These are phyloP conservation scores for Cryptomeria japonica DNA, from an alignment of 75 land plant species.

Conservation along the genomic window DNA sequence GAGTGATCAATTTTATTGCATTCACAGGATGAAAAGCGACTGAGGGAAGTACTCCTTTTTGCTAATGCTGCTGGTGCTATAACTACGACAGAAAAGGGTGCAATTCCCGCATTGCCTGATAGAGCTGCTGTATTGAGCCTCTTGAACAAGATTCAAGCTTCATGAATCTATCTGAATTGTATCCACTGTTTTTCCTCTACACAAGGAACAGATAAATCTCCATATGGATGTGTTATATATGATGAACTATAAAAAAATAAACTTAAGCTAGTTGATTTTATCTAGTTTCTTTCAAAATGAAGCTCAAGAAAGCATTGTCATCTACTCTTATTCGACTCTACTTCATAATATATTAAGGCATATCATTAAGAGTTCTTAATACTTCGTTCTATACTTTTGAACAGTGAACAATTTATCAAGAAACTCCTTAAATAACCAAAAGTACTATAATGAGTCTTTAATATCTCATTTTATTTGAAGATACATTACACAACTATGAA, in stretches of 20 bases:
- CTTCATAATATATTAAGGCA: not conserved
- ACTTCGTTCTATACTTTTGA: too few relatives aligned
- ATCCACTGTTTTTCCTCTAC: not conserved
- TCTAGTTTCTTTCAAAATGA: not conserved
- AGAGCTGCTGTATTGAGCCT: slow-evolving; percentile 19
- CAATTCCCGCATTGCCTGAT: slow-evolving; percentile 47
- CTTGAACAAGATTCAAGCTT: slow-evolving; percentile 10
- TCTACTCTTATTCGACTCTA: not conserved
- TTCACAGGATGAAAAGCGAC: slow-evolving; percentile 25
- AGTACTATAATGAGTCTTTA: too few relatives aligned
- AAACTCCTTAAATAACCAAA: too few relatives aligned
- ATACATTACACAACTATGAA: too few relatives aligned
- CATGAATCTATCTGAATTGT: not conserved
- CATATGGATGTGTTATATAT: too few relatives aligned
- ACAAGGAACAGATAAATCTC: not conserved
- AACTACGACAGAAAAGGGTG: slow-evolving; percentile 44
- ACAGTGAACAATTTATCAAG: too few relatives aligned
- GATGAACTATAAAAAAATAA: not conserved
- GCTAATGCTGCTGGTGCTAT: slow-evolving; percentile 48
- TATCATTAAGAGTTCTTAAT: too few relatives aligned
- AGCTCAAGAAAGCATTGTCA: not conserved
- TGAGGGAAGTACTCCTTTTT: slow-evolving; percentile 32
- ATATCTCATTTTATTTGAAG: too few relatives aligned
- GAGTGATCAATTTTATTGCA: not conserved
- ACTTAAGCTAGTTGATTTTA: not conserved